Conservation (phyloP, 1,139 yeast genomes). For the Wickerhamiella pararugosa region DNA sequence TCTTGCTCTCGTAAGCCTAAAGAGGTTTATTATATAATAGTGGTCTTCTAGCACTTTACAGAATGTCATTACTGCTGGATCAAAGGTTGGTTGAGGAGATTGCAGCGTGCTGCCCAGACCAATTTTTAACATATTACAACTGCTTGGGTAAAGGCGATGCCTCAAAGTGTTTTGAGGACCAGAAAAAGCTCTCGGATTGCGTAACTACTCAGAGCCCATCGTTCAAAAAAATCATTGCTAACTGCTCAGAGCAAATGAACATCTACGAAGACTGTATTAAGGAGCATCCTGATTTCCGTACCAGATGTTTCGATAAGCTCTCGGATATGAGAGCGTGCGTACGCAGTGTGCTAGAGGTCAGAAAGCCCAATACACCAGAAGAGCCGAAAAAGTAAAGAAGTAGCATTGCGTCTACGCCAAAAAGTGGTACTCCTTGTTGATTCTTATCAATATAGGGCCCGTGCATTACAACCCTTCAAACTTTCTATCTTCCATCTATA, state of each 20-base stretch:
- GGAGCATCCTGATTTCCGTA: slow-evolving; percentile 26
- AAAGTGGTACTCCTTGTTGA: no score
- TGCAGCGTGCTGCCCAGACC: slow-evolving; percentile 50
- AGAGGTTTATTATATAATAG: no score
- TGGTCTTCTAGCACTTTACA: no score
- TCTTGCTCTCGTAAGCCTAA: neutral
- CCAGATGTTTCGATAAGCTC: slow-evolving; percentile 30
- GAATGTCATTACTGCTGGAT: slow-evolving; percentile 35
- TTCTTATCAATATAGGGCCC: no score
- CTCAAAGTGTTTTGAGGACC: slow-evolving; percentile 36
- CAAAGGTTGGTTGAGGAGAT: slow-evolving; percentile 44
- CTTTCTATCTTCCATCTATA: no score
- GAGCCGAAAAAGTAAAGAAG: no score
- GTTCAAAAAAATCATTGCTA: slow-evolving; percentile 44
- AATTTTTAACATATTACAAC: slow-evolving; percentile 48
- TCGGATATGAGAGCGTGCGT: slow-evolving; percentile 28
- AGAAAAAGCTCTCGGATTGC: slow-evolving; percentile 38
- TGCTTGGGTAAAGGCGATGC: slow-evolving; percentile 42
- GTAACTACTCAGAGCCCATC: slow-evolving; percentile 47
- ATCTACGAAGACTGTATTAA: slow-evolving; percentile 47
- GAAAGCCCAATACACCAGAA: neutral
- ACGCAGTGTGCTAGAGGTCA: neutral
- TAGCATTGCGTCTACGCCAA: no score
- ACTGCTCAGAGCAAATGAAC: slow-evolving; percentile 40
- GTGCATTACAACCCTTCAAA: no score